Base-by-base conservation (phyloP, 2,329 filamentous ascomycete species). In the Paradendryphiella salina region DNA sequence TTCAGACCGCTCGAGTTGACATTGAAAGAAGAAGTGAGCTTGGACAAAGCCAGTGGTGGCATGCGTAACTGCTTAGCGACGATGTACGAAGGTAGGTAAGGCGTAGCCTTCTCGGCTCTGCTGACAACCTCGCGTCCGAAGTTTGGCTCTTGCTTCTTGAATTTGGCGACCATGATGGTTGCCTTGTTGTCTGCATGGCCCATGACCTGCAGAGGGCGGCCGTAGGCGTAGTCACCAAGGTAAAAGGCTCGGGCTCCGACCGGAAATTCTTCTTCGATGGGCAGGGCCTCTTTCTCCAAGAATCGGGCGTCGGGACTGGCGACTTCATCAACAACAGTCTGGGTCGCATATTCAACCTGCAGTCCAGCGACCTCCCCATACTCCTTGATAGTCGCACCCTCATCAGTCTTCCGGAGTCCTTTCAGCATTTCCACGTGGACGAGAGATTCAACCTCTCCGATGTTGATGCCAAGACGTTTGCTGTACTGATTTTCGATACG, bases 361-460 rank as follows among this genome's bases (percentile, higher is more conserved):
- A 94, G 81, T 37, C 93, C 93, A 2, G 87, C 85, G 39, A 96
- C 88, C 43, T 88, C 83, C 14, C 85, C 91, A 69, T 96, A 99
- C 66, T 97, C 90, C 75, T 99, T 99, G 64, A 96, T 77, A 2
- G 91, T 88, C 9, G 93, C 89, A 36, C 94, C 94, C 29, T 93
- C 87, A 54, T 96, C 91, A 0, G 89, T 95, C 79, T 96, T 96
- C 64, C 82, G 82, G 56, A 99, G 80, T 17, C 95, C 94, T 73
- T 90, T 96, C 46, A 99, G 83, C 82, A 96, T 94, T 61, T 96
- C 89, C 31, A 99, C 91, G 57, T 96, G 88, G 23, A 96, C 85
- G 61, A 97, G 80, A 18, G 91, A 89, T 67, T 99, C 93, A 5
- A 97, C 89, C 17, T 85, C 78, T 34, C 93, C 91, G 56, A 92